Conservation (phyloP, 2,329 filamentous ascomycete genomes). For the Shiraia sp. region DNA sequence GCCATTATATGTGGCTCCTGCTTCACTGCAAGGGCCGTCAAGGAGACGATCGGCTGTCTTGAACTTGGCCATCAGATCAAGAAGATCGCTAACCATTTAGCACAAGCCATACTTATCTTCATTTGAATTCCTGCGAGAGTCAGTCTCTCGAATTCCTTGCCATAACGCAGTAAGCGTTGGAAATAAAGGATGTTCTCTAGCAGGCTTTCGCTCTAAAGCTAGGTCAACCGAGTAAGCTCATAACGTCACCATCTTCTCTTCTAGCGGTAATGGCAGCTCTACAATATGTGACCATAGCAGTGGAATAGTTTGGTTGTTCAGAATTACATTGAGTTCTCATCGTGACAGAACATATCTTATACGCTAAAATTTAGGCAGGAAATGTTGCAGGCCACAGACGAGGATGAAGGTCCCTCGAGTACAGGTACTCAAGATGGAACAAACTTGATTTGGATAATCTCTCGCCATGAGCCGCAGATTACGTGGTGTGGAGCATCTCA, state of each 20-base stretch:
- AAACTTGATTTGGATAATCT: neutral
- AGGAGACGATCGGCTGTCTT: slow-evolving; percentile 28
- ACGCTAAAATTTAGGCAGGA: slow-evolving; percentile 32
- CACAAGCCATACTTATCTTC: slow-evolving; percentile 10
- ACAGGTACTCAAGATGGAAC: slow-evolving; percentile 13
- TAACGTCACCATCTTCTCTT: too few relatives aligned
- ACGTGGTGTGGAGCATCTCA: slow-evolving; percentile 35
- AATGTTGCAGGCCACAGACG: slow-evolving; percentile 41
- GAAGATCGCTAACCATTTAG: slow-evolving; percentile 1
- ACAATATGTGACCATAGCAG: too few relatives aligned
- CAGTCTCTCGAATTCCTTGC: too few relatives aligned
- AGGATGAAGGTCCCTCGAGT: slow-evolving; percentile 37
- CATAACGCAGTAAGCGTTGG: too few relatives aligned
- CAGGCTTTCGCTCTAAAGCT: too few relatives aligned
- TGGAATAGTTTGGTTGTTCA: slow-evolving; percentile 31
- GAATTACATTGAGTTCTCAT: too few relatives aligned
- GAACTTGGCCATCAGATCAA: slow-evolving; percentile 25
- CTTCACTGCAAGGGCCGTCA: slow-evolving; percentile 30
- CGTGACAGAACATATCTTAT: neutral
- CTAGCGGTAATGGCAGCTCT: too few relatives aligned
- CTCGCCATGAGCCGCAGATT: slow-evolving; percentile 5
- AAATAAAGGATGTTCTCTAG: too few relatives aligned
- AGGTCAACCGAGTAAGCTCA: too few relatives aligned
- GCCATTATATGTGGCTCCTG: slow-evolving; percentile 33
- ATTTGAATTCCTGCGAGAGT: too few relatives aligned